Evolutionary conservation across 352 stramenopile species (phyloP).

Genomic region (Globisporangium parvum): DNA sequence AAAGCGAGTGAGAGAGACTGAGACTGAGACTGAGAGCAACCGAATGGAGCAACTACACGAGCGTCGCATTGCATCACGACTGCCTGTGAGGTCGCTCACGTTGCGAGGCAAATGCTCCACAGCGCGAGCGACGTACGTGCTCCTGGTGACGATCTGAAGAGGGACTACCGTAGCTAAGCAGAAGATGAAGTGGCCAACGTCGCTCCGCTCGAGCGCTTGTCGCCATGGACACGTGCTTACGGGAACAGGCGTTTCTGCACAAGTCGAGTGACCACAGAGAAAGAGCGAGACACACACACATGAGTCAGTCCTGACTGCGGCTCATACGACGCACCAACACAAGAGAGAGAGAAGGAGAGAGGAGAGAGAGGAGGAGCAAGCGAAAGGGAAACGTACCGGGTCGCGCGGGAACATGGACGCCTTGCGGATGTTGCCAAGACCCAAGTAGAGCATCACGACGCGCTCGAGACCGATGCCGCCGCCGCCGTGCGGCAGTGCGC

Average conservation of each 20-base stretch:
- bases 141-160: no score
- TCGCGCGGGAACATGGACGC: conserved; percentile 98
- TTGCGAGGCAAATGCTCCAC: no score
- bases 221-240: conserved; percentile 19
- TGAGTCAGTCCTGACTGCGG: background rate
- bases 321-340: background rate
- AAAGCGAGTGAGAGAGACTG: no score
- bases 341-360: background rate
- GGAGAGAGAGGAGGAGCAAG: no score
- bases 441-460: conserved; percentile 99
- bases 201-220: background rate
- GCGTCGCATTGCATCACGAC: no score
- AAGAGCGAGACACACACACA: background rate
- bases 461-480: conserved; percentile 98
- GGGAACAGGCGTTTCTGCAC: conserved; percentile 56
- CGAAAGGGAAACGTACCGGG: conserved; percentile 48
- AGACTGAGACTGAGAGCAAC: no score
- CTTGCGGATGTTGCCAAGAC: conserved; percentile 98
- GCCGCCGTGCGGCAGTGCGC: conserved; percentile 96
- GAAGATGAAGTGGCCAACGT: no score
- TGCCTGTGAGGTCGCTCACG: no score
- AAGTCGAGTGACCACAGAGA: conserved; percentile 1
- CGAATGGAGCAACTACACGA: no score
- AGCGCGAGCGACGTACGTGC: no score
- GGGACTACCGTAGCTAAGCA: background rate